Conservation (phyloP, 1,284 basidiomycete species). For the Puccinia horiana region DNA sequence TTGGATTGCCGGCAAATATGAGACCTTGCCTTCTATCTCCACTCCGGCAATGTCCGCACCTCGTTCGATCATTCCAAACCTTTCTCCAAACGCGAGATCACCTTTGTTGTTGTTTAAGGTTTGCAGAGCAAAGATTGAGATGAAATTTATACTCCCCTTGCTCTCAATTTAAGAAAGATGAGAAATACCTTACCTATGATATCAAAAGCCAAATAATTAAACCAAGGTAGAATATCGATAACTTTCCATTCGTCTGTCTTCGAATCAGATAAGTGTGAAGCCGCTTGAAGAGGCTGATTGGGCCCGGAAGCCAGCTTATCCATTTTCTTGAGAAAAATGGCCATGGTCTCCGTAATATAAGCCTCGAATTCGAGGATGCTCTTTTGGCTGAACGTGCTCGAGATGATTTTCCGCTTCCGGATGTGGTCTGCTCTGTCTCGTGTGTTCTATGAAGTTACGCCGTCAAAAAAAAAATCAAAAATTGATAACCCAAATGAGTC, state of each 20-base stretch:
- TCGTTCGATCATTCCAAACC: constrained; percentile 83
- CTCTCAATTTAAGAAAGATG: constrained; percentile 57
- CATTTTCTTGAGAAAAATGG: constrained; percentile 72
- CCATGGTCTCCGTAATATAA: constrained; percentile 71
- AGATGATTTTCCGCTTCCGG: constrained; percentile 83
- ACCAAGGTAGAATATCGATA: constrained; percentile 69
- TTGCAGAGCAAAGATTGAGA: constrained; percentile 51
- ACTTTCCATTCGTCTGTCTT: constrained; percentile 53
- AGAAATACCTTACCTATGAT: constrained; percentile 68
- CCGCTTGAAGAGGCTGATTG: constrained; percentile 59
- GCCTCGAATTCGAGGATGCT: constrained; percentile 73
- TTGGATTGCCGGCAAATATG: constrained; percentile 75
- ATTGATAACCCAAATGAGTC: background rate
- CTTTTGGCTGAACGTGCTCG: constrained; percentile 80
- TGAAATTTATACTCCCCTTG: background rate
- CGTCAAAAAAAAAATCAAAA: background rate
- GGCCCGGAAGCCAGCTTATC: constrained; percentile 70
- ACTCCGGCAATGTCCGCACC: constrained; percentile 73
- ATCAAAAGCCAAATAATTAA: constrained; percentile 82
- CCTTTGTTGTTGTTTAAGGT: constrained; percentile 50
- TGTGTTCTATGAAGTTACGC: constrained; percentile 69
- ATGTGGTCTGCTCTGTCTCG: constrained; percentile 78
- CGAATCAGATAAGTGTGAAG: background rate
- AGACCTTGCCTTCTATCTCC: constrained; percentile 62
- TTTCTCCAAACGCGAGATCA: constrained; percentile 71